Evolutionary conservation across 2,329 filamentous ascomycete genomes (phyloP), one percentile per base, ranked within the genome.

Genomic region (Domatiomyces catenatus): DNA sequence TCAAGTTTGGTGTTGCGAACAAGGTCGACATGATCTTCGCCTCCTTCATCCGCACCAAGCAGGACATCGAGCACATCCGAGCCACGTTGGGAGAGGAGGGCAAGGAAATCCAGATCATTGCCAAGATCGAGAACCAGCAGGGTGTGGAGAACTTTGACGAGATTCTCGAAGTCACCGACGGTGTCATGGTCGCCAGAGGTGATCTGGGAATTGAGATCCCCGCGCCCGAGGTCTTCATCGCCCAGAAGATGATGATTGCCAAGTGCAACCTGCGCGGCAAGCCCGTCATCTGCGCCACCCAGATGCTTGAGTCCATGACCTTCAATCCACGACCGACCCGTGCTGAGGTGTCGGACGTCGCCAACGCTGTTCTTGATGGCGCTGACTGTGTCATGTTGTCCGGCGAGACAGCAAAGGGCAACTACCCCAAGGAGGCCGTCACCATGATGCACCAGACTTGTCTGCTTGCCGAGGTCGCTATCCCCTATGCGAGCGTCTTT

Each of bases 241-340:
- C 92, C 51, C 92, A 98, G 78, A 98, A 98, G 84, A 98, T 98
- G 86, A 89, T 98, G 80, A 98, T 98, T 71, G 89, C 92, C 72
- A 96, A 96, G 83, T 98, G 92, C 81, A 98, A 98, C 77, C 82
- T 95, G 66, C 89, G 88, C 61, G 92, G 92, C 71, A 98, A 98
- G 80, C 92, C 92, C 60, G 89, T 90, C 69, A 95, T 98, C 69
- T 96, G 90, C 72, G 92, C 92, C 54, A 98, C 92, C 42, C 92
- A 98, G 77, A 98, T 98, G 92, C 80, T 98, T 61, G 92, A 98
- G 80, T 94, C 88, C 60, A 98, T 98, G 92, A 98, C 94, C 71
- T 95, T 94, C 79, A 98, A 98, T 77, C 92, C 92, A 60, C 86
- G 92, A 57, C 92, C 92, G 48, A 98, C 92, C 57, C 88, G 92